A percentile compares a stretch with the other conserved stretches of the same genome.
These are phyloP conservation scores for Xerocomus amazonicus DNA, from an alignment of 1,284 basidiomycete species.

Conservation along the genomic window DNA sequence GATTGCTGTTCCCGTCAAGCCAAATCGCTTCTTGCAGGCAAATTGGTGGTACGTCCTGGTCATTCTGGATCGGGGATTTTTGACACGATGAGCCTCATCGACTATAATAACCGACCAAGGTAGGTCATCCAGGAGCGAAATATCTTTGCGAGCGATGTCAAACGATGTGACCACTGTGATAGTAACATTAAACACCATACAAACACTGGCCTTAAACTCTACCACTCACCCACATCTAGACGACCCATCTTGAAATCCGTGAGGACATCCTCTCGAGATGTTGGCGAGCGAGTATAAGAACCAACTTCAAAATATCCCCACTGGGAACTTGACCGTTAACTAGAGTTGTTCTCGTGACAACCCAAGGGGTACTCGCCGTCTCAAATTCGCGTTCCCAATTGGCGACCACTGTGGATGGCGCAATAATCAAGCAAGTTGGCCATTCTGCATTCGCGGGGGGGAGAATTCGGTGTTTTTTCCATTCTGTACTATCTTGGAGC, in stretches of 20 bases:
- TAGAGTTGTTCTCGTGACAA: neutral
- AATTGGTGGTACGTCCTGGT: slow-evolving; percentile 66
- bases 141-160: slow-evolving; percentile 64
- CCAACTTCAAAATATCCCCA: slow-evolving; percentile 83
- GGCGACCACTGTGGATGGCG: slow-evolving; percentile 70
- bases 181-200: neutral
- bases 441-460: slow-evolving; percentile 66
- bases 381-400: slow-evolving; percentile 84
- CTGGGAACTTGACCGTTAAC: slow-evolving; percentile 33
- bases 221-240: slow-evolving; percentile 63
- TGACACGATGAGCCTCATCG: slow-evolving; percentile 82
- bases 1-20: slow-evolving; percentile 80
- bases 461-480: slow-evolving; percentile 48
- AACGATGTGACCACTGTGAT: slow-evolving; percentile 66
- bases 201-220: neutral
- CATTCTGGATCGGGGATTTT: slow-evolving; percentile 64
- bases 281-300: slow-evolving; percentile 51
- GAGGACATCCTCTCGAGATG: slow-evolving; percentile 51
- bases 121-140: slow-evolving; percentile 60
- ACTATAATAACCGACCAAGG: slow-evolving; percentile 71
- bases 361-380: slow-evolving; percentile 43
- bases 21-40: slow-evolving; percentile 61
- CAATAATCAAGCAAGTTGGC: slow-evolving; percentile 81
- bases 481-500: slow-evolving; percentile 58
- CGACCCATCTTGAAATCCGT: slow-evolving; percentile 71